Base-by-base conservation (phyloP, 371 early-diverging fungal genomes). In the Mucor piriformis region DNA sequence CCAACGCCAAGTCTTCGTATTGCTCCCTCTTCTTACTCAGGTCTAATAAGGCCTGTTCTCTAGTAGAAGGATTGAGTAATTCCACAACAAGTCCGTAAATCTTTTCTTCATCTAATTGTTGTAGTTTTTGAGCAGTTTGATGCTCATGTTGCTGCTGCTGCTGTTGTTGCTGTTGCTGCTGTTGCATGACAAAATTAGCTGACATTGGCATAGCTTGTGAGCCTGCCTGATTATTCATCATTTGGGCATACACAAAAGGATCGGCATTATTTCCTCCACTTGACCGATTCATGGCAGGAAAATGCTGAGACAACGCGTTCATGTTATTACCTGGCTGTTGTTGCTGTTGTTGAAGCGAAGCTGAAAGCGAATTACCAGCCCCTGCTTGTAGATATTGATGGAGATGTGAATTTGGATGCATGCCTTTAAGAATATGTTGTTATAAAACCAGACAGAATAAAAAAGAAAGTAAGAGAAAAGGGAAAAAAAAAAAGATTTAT, bases 21-120 rank as follows among this genome's bases (percentile, higher is more conserved):
- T 93, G 89, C 65, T 98, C 98, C 48, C 97, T 83, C 70, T 90
- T 89, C 76, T 95, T 95, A 74, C 92, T 92, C 50, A 98, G 79
- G 69, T 98, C 96, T 12, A 94, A 70, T 50, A 97, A 78, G 15
- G 95, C 95, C 63, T 90, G 91, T 61, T 97, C 97, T 37, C 96
- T 84, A 34, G 85, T 79, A 18, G 70, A 72, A 3, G 92, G 91
- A 62, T 89, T 84, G 24, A 90, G 86, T 56, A 97, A 81, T 47
- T 95, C 94, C 21, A 94, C 68, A 20, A 97, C 91, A n/a, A 95
- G 85, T 21, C 83, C 79, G 73, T 94, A 95, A 53, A 95, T 87
- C 72, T 91, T 87, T 68, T 91, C 92, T 59, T 92, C 93, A 46
- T 87, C 86, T 47, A 83, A 59, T 43, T 79, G 83, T 15, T 77